Percentiles rank a stretch among this genome's conserved stretches.
Evolutionary conservation across 169 alveolate genomes (phyloP).

Genomic region (Cryptosporidium ubiquitum): DNA sequence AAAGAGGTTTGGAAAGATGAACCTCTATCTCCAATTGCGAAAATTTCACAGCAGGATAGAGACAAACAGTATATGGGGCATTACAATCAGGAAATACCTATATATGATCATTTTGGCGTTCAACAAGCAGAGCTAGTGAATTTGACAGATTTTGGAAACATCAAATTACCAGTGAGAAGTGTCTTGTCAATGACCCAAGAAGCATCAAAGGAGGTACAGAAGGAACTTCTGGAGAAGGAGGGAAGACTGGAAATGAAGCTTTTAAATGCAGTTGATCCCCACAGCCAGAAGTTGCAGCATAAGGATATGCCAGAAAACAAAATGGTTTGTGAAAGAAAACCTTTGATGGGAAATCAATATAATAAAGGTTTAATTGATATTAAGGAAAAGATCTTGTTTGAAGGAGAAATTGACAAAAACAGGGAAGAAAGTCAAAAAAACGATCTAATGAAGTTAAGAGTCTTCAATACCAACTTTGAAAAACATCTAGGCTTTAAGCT

Average conservation of each 20-base stretch:
- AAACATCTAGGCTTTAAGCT: constrained; percentile 41
- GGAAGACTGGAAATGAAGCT: constrained; percentile 34
- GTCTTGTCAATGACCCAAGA: constrained; percentile 10
- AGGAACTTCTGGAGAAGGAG: constrained; percentile 11
- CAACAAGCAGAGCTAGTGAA: constrained; percentile 23
- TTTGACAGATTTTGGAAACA: constrained; percentile 23
- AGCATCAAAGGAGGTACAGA: constrained; percentile 37
- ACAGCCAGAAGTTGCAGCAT: constrained; percentile 2
- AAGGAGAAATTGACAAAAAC: background rate
- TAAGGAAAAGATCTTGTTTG: constrained; percentile 18
- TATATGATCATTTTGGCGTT: background rate
- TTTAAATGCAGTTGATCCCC: constrained; percentile 42
- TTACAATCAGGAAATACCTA: background rate
- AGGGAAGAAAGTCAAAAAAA: background rate
- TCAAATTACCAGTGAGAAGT: constrained; percentile 50
- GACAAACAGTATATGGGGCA: background rate
- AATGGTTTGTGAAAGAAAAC: background rate
- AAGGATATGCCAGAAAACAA: background rate
- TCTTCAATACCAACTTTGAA: constrained; percentile 51
- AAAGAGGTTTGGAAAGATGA: constrained; percentile 74
- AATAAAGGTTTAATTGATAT: background rate
- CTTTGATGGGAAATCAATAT: background rate
- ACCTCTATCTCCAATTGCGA: constrained; percentile 3
- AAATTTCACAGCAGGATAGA: background rate
- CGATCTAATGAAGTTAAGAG: constrained; percentile 1